These are phyloP conservation scores for Plasmodium relictum DNA, from an alignment of 169 alveolate genomes.

Conservation along the genomic window DNA sequence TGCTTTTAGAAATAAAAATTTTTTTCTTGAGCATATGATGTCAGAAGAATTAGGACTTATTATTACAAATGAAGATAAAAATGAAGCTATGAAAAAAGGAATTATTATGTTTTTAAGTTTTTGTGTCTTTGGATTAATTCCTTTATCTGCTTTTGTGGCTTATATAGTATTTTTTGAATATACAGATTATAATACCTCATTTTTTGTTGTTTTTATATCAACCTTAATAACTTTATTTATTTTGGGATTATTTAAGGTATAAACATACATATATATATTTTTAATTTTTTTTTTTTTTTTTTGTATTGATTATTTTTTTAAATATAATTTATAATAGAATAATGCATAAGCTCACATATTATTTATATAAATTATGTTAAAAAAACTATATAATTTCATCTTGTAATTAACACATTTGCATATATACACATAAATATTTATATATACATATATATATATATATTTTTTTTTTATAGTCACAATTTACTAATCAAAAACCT, in stretches of 20 bases:
- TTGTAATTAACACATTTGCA: neutral
- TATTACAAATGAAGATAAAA: conserved; percentile 82
- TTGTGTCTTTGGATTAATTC: conserved; percentile 90
- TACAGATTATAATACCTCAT: conserved; percentile 78
- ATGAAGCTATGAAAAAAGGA: conserved; percentile 87
- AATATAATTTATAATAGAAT: no score
- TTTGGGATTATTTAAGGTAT: conserved; percentile 85
- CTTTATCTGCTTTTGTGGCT: conserved; percentile 90
- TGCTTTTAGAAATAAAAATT: conserved; percentile 89
- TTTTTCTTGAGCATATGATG: conserved; percentile 94
- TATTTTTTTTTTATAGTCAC: conserved; percentile 78
- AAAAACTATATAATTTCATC: no score
- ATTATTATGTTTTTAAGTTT: conserved; percentile 90
- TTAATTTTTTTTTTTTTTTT: no score
- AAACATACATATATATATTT: neutral
- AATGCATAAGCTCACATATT: no score
- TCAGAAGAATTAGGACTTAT: conserved; percentile 92
- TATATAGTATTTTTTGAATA: conserved; percentile 64
- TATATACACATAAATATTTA: neutral
- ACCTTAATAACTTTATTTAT: conserved; percentile 84
- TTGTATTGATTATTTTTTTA: no score
- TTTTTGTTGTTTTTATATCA: conserved; percentile 83
- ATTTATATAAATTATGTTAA: no score
- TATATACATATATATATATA: neutral
- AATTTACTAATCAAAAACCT: conserved; percentile 86